These are phyloP conservation scores for Pleurotus salmoneostramineus DNA, from an alignment of 768 basidiomycete species.

Conservation along the genomic window DNA sequence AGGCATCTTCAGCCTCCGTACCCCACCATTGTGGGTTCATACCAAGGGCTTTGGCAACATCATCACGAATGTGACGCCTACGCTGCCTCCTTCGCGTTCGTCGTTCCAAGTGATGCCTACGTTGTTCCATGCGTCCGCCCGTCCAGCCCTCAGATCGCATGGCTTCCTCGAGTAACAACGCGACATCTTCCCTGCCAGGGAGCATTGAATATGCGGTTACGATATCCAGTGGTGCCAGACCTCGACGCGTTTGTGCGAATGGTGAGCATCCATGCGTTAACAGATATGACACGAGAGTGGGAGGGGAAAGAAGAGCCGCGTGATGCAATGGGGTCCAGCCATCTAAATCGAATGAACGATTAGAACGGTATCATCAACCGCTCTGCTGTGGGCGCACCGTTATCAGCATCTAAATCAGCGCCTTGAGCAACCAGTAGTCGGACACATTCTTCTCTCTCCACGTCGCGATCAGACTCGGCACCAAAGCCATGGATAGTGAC, in stretches of 20 bases:
- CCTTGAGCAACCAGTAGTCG: slow-evolving; percentile 77
- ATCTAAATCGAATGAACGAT: slow-evolving; percentile 37
- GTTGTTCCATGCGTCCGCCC: slow-evolving; percentile 71
- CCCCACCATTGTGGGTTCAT: slow-evolving; percentile 68
- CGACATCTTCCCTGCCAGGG: slow-evolving; percentile 81
- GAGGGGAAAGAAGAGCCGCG: slow-evolving; percentile 83
- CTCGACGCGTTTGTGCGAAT: slow-evolving; percentile 69
- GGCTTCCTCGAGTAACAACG: slow-evolving; percentile 82
- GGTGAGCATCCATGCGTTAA: slow-evolving; percentile 91
- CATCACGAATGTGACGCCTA: slow-evolving; percentile 53
- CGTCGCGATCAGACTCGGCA: slow-evolving; percentile 74
- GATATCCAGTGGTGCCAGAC: slow-evolving; percentile 85
- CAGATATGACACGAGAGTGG: slow-evolving; percentile 87
- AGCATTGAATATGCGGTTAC: slow-evolving; percentile 80
- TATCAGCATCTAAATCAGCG: slow-evolving; percentile 63
- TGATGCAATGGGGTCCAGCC: slow-evolving; percentile 97
- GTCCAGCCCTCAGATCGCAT: slow-evolving; percentile 86
- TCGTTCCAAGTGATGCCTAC: slow-evolving; percentile 56
- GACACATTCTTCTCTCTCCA: slow-evolving; percentile 90
- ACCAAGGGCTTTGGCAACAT: slow-evolving; percentile 53
- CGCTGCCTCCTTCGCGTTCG: slow-evolving; percentile 48
- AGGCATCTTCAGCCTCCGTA: slow-evolving; percentile 28
- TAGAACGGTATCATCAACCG: neutral
- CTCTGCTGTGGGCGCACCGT: slow-evolving; percentile 41
- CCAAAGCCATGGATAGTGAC: slow-evolving; percentile 79